Base-by-base conservation (phyloP, 2,329 filamentous ascomycete genomes). In the Talaromyces sp. region DNA sequence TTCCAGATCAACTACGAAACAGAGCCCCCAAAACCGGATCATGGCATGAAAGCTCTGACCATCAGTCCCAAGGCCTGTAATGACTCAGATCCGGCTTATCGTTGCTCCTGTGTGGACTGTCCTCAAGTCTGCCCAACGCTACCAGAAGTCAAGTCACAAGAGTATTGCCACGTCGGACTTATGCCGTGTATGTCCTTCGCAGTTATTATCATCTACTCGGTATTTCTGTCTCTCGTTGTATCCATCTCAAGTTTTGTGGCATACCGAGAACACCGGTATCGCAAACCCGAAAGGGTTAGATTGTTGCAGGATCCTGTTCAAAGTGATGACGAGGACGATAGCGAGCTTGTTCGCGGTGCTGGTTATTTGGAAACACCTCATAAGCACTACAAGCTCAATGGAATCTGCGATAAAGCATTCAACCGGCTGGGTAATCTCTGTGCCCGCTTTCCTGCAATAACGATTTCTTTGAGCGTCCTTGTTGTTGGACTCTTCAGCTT, bases 161-260 rank as follows among this genome's bases (percentile, higher is more conserved):
- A 88, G 61, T 85, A 88, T 31, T 99, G 95, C 77, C 86, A 89
- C 70, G 93, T 99, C 47, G 95, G 95, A 52, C 78, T 89, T 7
- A 81, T 99, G n/a, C 94, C 94, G 0, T 99, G 96, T 73, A 82
- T 99, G 45, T 97, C 94, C 0, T 98, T 99, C 75, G 89, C 90
- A 0, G 92, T 96, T 52, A 91, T 99, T 71, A 83, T 98, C 63
- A 85, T 92, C 47, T 99, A 99, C 76, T 87, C 89, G 3, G 78
- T 92, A 49, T 85, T 95, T 64, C 77, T 98, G 7, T 82, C 90
- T 35, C 81, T 94, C 14, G 80, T 89, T 11, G 81, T 86, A 2
- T 88, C 86, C 8, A 80, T 93, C 16, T 86, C 88, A 49, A 92
- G 90, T 2, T 91, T 93, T 73, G 84, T 92, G 47, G 89, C 89